phyloP scores from a whole-genome alignment of 106 monocot species.

The Allium sativum region DNA sequence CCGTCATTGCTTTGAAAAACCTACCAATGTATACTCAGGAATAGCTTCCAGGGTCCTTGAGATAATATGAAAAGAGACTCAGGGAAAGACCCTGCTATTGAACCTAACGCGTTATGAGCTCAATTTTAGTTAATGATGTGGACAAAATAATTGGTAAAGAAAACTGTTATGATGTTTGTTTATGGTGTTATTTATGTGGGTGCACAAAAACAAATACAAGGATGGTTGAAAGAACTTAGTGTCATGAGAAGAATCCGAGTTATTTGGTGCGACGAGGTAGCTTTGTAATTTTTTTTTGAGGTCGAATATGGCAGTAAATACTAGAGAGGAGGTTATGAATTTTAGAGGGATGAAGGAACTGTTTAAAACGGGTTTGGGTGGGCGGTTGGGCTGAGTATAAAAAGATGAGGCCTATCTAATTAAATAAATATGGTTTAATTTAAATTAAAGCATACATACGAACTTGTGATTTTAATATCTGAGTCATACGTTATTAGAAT shows the following conservation, averaged over 20 bases:
- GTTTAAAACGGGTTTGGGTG: too few relatives aligned
- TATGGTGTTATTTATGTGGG: conserved; percentile 98
- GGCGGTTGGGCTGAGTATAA: too few relatives aligned
- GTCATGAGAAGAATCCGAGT: conserved; percentile 36
- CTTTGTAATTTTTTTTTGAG: too few relatives aligned
- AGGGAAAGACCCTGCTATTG: conserved; percentile 45
- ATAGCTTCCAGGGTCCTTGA: conserved; percentile 81
- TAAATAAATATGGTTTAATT: too few relatives aligned
- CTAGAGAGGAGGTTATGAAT: too few relatives aligned
- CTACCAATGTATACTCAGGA: conserved; percentile 72
- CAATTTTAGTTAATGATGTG: conserved; percentile 78
- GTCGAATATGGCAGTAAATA: too few relatives aligned
- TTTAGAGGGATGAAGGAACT: too few relatives aligned
- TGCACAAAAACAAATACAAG: conserved; percentile 93
- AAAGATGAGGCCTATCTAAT: too few relatives aligned
- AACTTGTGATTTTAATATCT: too few relatives aligned
- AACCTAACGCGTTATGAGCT: conserved; percentile 59
- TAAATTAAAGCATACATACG: too few relatives aligned
- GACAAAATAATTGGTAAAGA: conserved; percentile 97
- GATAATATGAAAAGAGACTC: conserved; percentile 79
- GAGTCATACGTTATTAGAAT: too few relatives aligned
- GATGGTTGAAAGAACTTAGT: conserved; percentile 73
- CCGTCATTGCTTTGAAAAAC: too few relatives aligned
- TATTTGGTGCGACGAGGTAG: conserved; percentile 74
- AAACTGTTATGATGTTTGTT: conserved; percentile 99